phyloP scores from a whole-genome alignment of 768 basidiomycete genomes.

The Lentinula edodes region DNA sequence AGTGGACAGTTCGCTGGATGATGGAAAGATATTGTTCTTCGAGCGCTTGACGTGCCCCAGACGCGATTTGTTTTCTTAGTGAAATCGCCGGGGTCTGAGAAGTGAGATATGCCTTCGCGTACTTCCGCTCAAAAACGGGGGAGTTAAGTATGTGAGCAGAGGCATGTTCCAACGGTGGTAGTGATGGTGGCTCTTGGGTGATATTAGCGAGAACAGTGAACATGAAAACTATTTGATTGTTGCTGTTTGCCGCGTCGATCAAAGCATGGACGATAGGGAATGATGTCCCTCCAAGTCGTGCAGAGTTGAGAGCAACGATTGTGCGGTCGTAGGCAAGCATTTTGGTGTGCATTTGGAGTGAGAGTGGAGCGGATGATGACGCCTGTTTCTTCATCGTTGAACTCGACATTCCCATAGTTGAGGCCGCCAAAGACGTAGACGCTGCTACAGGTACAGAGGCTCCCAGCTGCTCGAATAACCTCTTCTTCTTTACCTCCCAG shows the following conservation, averaged over 20 bases:
- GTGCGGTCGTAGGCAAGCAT: conserved; percentile 96
- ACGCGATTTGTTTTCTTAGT: conserved; percentile 69
- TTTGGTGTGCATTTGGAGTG: conserved; percentile 81
- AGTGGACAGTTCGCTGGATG: conserved; percentile 76
- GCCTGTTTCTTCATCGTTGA: not conserved
- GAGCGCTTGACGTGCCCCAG: conserved; percentile 73
- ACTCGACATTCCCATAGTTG: not conserved
- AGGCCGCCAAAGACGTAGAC: not conserved
- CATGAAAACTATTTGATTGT: conserved; percentile 42
- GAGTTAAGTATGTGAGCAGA: conserved; percentile 80
- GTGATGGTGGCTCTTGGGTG: conserved; percentile 66
- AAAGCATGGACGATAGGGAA: conserved; percentile 74
- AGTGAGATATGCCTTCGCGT: conserved; percentile 73
- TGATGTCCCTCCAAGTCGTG: conserved; percentile 64
- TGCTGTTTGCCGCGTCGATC: conserved; percentile 60
- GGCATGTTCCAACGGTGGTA: conserved; percentile 74
- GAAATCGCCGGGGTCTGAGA: conserved; percentile 52
- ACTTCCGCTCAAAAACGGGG: conserved; percentile 76
- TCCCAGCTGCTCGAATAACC: conserved; percentile 86
- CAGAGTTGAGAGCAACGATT: conserved; percentile 69
- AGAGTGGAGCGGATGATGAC: conserved; percentile 47
- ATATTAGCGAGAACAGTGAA: conserved; percentile 68
- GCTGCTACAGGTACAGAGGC: conserved; percentile 17
- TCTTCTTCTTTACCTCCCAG: conserved; percentile 89
- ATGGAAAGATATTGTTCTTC: conserved; percentile 89